Percentiles rank a stretch among this genome's conserved stretches.
Conservation (phyloP, 345 rosid species). For the Dipteronia dyeriana region DNA sequence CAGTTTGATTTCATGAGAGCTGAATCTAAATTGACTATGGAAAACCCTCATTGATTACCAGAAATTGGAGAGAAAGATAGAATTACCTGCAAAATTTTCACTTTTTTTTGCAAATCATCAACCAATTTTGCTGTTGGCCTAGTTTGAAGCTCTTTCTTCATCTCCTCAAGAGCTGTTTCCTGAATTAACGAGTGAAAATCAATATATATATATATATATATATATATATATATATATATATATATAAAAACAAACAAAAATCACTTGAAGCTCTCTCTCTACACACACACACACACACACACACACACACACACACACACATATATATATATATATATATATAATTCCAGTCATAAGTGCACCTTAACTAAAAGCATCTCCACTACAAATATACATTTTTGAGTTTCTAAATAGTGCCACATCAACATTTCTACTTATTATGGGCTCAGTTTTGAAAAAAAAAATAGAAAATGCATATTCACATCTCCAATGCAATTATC, state of each 20-base stretch:
- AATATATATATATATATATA: background rate
- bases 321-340: too few relatives aligned
- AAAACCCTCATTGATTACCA: background rate
- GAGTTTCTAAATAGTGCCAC: too few relatives aligned
- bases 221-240: background rate
- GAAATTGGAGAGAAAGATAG: conserved; percentile 4
- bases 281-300: too few relatives aligned
- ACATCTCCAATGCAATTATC: too few relatives aligned
- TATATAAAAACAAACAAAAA: conserved; percentile 1
- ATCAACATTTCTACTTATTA: too few relatives aligned
- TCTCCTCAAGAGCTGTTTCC: conserved; percentile 82
- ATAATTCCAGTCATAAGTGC: conserved; percentile 4
- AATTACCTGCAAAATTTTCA: conserved; percentile 93
- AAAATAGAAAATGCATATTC: too few relatives aligned
- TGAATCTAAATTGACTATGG: background rate
- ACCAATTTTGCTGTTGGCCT: conserved; percentile 91
- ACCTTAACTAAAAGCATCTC: background rate
- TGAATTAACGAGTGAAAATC: conserved; percentile 28
- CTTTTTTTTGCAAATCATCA: conserved; percentile 94
- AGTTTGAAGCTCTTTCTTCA: conserved; percentile 87
- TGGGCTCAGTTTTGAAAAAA: too few relatives aligned
- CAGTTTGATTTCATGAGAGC: conserved; percentile 4
- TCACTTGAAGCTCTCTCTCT: background rate
- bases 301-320: too few relatives aligned
- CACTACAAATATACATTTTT: too few relatives aligned